Conservation (phyloP, 768 basidiomycete genomes). For the Phaffia australis region DNA sequence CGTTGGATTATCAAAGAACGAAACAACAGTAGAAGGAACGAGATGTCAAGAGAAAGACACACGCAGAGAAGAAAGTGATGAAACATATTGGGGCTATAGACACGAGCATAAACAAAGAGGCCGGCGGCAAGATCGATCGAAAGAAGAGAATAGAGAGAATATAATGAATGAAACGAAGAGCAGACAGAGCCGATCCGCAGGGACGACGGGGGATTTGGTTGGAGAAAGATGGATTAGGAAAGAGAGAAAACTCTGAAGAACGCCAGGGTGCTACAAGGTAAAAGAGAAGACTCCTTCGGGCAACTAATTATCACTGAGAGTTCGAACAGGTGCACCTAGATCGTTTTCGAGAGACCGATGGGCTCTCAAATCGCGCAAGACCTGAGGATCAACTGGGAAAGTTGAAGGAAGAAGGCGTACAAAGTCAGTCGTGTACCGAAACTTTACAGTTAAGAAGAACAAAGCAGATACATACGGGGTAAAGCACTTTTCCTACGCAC, state of each 20-base stretch:
- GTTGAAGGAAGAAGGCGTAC: background rate
- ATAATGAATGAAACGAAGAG: background rate
- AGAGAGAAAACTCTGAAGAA: background rate
- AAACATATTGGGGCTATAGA: no score
- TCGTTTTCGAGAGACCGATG: slow-evolving; percentile 41
- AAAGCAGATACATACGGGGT: slow-evolving; percentile 53
- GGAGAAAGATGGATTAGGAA: background rate
- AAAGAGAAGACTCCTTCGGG: background rate
- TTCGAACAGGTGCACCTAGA: background rate
- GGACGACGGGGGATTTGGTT: background rate
- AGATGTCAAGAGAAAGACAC: no score
- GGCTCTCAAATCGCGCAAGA: slow-evolving; percentile 74
- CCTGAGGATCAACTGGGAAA: slow-evolving; percentile 71
- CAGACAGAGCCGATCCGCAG: background rate
- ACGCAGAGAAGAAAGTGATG: no score
- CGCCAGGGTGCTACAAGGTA: background rate
- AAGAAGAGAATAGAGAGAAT: slow-evolving; percentile 1
- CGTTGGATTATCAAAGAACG: no score
- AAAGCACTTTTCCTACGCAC: slow-evolving; percentile 89
- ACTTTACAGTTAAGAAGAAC: background rate
- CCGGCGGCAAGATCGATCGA: no score
- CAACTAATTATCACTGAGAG: background rate
- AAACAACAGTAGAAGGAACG: no score
- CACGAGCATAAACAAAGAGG: no score
- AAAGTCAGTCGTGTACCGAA: background rate